Evolutionary conservation across 306 rosid species (phyloP).

Genomic region (Delonix regia): DNA sequence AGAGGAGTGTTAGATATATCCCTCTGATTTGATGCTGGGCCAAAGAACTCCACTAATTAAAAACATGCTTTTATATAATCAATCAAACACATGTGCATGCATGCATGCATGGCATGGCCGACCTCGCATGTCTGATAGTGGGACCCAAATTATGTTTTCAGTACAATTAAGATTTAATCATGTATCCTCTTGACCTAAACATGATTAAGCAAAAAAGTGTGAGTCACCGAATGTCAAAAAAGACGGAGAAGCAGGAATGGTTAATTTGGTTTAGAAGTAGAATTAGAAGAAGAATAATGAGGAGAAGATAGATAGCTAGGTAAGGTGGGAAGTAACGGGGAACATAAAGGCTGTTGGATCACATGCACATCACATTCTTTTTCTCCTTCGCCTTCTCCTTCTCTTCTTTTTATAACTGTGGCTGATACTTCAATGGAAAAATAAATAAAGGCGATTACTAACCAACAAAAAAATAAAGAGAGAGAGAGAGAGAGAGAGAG

Average conservation of each 20-base stretch:
- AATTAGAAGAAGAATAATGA: constrained; percentile 27
- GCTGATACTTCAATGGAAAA: constrained; percentile 64
- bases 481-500: background rate
- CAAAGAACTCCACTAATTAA: constrained; percentile 58
- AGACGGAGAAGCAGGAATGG: constrained; percentile 39
- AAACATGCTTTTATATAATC: constrained; percentile 59
- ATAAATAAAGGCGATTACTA: constrained; percentile 44
- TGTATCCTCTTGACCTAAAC: constrained; percentile 67
- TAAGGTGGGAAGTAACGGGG: constrained; percentile 47
- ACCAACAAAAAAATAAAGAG: constrained; percentile 33
- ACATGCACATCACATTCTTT: constrained; percentile 95
- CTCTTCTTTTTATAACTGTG: constrained; percentile 86
- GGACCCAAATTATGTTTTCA: constrained; percentile 55
- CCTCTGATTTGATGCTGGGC: constrained; percentile 63
- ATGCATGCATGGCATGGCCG: constrained; percentile 64
- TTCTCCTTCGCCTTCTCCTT: constrained; percentile 54
- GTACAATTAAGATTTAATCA: constrained; percentile 44
- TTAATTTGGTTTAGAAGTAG: constrained; percentile 38
- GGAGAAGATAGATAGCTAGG: background rate
- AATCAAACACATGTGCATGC: constrained; percentile 34
- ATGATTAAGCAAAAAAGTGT: constrained; percentile 51
- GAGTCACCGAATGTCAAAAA: constrained; percentile 56
- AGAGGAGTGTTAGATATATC: constrained; percentile 41
- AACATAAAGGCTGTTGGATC: constrained; percentile 98
- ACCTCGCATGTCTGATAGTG: constrained; percentile 69